Evolutionary conservation across 2,329 filamentous ascomycete species (phyloP).

Genomic region (Epichloe bromicola): DNA sequence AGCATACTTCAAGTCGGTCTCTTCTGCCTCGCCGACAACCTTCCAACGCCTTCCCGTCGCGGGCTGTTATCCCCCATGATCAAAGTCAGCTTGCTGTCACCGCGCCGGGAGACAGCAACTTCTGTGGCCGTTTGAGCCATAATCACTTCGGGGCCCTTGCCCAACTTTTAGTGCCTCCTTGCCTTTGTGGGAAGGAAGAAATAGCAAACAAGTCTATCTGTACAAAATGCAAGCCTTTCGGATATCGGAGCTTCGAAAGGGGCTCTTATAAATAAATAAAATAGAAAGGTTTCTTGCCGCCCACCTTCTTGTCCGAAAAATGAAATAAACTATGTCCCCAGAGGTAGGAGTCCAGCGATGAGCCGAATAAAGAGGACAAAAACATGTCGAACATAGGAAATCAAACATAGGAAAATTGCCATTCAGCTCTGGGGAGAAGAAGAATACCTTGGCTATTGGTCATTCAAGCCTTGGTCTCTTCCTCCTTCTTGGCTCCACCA

Average conservation of each 20-base stretch:
- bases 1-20: slow-evolving; percentile 23
- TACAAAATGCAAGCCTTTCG: slow-evolving; percentile 22
- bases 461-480: slow-evolving; percentile 29
- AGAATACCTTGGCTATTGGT: neutral
- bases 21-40: slow-evolving; percentile 23
- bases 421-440: slow-evolving; percentile 3
- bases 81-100: slow-evolving; percentile 1
- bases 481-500: slow-evolving; percentile 36
- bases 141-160: slow-evolving; percentile 16
- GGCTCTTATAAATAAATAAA: neutral
- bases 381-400: slow-evolving; percentile 18
- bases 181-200: slow-evolving; percentile 19
- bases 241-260: slow-evolving; percentile 1
- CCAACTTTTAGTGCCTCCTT: slow-evolving; percentile 22
- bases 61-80: neutral
- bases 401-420: slow-evolving; percentile 7
- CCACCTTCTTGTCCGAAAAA: slow-evolving; percentile 3
- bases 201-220: slow-evolving; percentile 29
- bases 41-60: slow-evolving; percentile 24
- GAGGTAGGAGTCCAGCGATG: neutral
- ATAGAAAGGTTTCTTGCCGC: neutral
- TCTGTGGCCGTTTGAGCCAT: slow-evolving; percentile 6
- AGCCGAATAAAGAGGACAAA: neutral
- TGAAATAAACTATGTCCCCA: slow-evolving; percentile 3
- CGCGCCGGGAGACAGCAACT: slow-evolving; percentile 2